Evolutionary conservation across 805 yeast species (phyloP), one percentile per base, ranked within the genome.

Genomic region (Diddensiella transvaalensis): DNA sequence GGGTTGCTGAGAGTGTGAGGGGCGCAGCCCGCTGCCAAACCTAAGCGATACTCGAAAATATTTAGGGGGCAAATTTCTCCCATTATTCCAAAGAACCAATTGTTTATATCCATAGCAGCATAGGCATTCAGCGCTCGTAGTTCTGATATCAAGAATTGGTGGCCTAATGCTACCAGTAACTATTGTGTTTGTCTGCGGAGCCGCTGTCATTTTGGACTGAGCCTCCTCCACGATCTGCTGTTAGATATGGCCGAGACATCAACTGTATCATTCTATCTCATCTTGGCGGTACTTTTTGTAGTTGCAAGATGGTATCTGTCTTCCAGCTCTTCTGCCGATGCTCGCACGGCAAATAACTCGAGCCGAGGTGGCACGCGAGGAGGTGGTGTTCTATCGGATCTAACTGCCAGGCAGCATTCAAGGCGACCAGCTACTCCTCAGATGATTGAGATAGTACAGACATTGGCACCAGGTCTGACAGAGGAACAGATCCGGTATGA

Each of bases 361-460:
- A 40, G 39, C 33, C 29, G 40, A 13, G 36, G 36, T 18, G 24
- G 40, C 13, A 23, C 42, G 24, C 30, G 36, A 11, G 46, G 29
- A 33, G 43, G 32, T 21, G 45, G 3, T 15, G 23, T 40, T 24
- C 30, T 2, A 22, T 15, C 41, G 24, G 46, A 23, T 3, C 17
- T 15, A 18, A 19, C 17, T 23, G n/a, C n/a, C n/a, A n/a, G n/a
- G n/a, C n/a, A n/a, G n/a, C 26, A 21, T 22, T 30, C 42, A 10
- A 40, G 58, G 41, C 57, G 72, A 3, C 59, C 60, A 4, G 69
- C 69, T 15, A 66, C 66, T 8, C 61, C 60, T 11, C 64, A 53
- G 40, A 91, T 91, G 98, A 74, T 91, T 39, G 93, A 85, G 54
- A 82, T 86, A 0, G 96, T 91, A 1, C 85, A 81, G 57, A 80